A percentile compares a stretch with the other conserved stretches of the same genome.
Conservation (phyloP, 305 asterid species). For the Rubia balearica region DNA sequence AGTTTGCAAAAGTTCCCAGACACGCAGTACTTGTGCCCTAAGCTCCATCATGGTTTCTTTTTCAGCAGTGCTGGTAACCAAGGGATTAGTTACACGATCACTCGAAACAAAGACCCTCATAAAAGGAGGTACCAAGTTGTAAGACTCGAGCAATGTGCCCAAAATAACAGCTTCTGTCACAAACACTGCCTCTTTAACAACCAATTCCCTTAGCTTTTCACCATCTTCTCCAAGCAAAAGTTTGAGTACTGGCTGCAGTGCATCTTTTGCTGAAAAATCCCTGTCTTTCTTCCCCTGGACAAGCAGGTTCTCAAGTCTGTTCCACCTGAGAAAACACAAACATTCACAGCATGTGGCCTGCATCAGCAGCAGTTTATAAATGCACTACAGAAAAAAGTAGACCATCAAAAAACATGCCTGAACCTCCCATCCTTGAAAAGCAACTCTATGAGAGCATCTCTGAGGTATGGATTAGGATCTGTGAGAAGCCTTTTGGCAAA, state of each 20-base stretch:
- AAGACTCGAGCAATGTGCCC: slow-evolving; percentile 72
- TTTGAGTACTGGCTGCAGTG: slow-evolving; percentile 90
- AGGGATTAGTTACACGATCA: slow-evolving; percentile 44
- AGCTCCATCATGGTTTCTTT: slow-evolving; percentile 79
- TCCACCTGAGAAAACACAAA: slow-evolving; percentile 67
- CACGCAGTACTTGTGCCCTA: slow-evolving; percentile 79
- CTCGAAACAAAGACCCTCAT: slow-evolving; percentile 47
- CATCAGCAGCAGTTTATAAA: slow-evolving; percentile 12
- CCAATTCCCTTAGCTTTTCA: slow-evolving; percentile 67
- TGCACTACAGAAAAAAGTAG: neutral
- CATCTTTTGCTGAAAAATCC: slow-evolving; percentile 94
- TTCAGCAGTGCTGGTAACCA: slow-evolving; percentile 50
- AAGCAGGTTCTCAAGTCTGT: slow-evolving; percentile 93
- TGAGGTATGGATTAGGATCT: slow-evolving; percentile 96
- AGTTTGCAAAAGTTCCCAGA: slow-evolving; percentile 80
- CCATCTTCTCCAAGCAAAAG: slow-evolving; percentile 85
- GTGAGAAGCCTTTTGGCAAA: slow-evolving; percentile 98
- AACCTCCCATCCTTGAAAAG: slow-evolving; percentile 94
- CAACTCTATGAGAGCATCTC: slow-evolving; percentile 98
- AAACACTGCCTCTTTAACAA: slow-evolving; percentile 81
- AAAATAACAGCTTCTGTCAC: slow-evolving; percentile 78
- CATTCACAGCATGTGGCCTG: slow-evolving; percentile 22
- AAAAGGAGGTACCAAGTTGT: slow-evolving; percentile 50
- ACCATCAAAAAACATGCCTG: slow-evolving; percentile 52
- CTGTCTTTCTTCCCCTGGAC: slow-evolving; percentile 80